These are phyloP conservation scores for Xylaria curta DNA, from an alignment of 495 filamentous ascomycete genomes.

Conservation along the genomic window DNA sequence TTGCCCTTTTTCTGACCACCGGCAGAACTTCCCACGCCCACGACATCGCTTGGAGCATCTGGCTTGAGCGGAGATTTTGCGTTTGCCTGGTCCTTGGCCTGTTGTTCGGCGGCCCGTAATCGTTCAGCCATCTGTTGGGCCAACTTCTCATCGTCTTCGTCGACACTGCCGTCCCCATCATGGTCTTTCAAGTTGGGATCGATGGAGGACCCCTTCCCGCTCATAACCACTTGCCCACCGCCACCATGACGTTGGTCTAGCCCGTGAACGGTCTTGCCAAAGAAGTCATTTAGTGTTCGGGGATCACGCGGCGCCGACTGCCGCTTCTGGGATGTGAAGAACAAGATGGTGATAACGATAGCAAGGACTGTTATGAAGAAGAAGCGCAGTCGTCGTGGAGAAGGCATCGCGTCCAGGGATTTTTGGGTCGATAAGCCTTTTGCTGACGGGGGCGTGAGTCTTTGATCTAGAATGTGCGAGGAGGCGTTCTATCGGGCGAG, in stretches of 20 bases:
- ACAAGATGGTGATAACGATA: slow-evolving; percentile 64
- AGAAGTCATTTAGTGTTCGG: slow-evolving; percentile 56
- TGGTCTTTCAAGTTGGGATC: slow-evolving; percentile 44
- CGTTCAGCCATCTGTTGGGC: slow-evolving; percentile 52
- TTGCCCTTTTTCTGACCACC: slow-evolving; percentile 65
- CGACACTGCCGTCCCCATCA: slow-evolving; percentile 52
- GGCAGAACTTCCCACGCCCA: slow-evolving; percentile 63
- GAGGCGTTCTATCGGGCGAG: neutral
- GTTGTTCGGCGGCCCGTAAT: slow-evolving; percentile 57
- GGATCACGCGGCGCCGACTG: slow-evolving; percentile 43
- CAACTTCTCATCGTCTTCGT: slow-evolving; percentile 51
- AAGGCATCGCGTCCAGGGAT: slow-evolving; percentile 63
- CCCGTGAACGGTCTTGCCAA: slow-evolving; percentile 60
- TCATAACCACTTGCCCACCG: slow-evolving; percentile 43
- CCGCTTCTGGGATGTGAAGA: slow-evolving; percentile 60
- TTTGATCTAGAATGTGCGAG: neutral
- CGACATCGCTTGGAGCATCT: slow-evolving; percentile 51
- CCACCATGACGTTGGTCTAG: slow-evolving; percentile 45
- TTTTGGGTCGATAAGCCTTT: neutral
- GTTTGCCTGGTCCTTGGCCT: slow-evolving; percentile 62
- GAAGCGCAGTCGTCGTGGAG: slow-evolving; percentile 68
- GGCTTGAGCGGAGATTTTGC: slow-evolving; percentile 60
- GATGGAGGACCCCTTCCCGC: slow-evolving; percentile 37
- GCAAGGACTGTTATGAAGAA: slow-evolving; percentile 63
- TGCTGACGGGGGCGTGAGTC: neutral